These are phyloP conservation scores for Massariosphaeria phaeospora DNA, from an alignment of 495 filamentous ascomycete genomes.

Conservation along the genomic window DNA sequence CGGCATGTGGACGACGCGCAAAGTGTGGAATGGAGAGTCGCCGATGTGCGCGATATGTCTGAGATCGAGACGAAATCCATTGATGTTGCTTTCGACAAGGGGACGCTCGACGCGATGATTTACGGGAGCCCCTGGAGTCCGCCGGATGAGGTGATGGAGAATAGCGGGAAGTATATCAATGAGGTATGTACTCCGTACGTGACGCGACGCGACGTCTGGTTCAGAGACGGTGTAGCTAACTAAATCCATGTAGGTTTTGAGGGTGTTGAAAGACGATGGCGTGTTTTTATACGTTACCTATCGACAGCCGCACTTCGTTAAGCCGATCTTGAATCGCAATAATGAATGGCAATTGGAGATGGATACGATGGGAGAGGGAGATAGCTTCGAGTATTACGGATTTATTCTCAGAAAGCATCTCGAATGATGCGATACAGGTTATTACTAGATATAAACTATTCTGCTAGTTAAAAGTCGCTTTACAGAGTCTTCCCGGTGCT, in stretches of 20 bases:
- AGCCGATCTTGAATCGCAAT: constrained; percentile 45
- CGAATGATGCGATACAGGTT: neutral
- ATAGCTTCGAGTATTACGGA: constrained; percentile 50
- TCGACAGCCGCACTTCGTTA: constrained; percentile 58
- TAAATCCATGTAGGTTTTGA: constrained; percentile 41
- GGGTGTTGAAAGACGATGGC: constrained; percentile 52
- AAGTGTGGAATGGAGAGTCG: constrained; percentile 47
- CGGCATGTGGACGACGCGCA: constrained; percentile 36
- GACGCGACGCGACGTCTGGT: too few species aligned
- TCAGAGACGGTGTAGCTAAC: too few species aligned
- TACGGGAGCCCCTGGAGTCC: constrained; percentile 55
- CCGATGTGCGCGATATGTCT: constrained; percentile 52
- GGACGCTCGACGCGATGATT: constrained; percentile 59
- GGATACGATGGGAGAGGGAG: constrained; percentile 41
- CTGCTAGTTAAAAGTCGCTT: neutral
- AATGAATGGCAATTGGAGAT: constrained; percentile 45
- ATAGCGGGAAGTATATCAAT: constrained; percentile 48
- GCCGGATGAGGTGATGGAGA: constrained; percentile 49
- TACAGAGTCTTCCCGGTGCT: too few species aligned
- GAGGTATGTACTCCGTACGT: constrained; percentile 42
- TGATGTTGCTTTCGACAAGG: constrained; percentile 59
- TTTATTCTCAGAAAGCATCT: constrained; percentile 44
- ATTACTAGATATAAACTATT: neutral
- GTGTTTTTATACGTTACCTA: constrained; percentile 55
- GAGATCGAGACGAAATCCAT: constrained; percentile 34